Percentiles rank a stretch among this genome's conserved stretches.
Evolutionary conservation across 441 rosid genomes (phyloP).

Genomic region (Francoa sonchifolia): DNA sequence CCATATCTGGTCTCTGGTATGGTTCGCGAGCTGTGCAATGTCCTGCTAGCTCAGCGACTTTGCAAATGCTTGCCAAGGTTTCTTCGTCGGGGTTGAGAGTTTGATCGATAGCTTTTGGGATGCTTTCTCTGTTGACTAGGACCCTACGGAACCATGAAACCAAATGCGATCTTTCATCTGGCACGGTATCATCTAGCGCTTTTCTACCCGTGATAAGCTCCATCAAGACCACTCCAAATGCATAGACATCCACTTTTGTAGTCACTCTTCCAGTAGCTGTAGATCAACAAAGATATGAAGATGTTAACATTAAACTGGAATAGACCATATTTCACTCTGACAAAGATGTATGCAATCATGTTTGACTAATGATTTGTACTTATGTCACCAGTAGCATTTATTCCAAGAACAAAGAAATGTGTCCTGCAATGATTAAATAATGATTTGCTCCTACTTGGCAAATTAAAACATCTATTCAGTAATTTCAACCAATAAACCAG

Average conservation of each 20-base stretch:
- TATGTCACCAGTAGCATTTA: no score
- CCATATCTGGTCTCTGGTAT: slow-evolving; percentile 85
- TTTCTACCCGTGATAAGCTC: slow-evolving; percentile 64
- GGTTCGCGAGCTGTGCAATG: slow-evolving; percentile 87
- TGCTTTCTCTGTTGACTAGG: slow-evolving; percentile 36
- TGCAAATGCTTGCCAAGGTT: slow-evolving; percentile 52
- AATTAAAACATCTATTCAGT: no score
- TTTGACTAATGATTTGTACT: no score
- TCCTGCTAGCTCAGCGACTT: slow-evolving; percentile 76
- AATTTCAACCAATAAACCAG: no score
- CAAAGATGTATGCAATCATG: slow-evolving; percentile 9
- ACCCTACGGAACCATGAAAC: slow-evolving; percentile 60
- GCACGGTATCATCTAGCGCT: slow-evolving; percentile 49
- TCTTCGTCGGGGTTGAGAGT: slow-evolving; percentile 46
- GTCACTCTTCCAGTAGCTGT: slow-evolving; percentile 79
- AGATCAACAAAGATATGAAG: slow-evolving; percentile 13
- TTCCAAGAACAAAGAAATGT: no score
- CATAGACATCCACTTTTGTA: slow-evolving; percentile 64
- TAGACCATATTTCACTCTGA: slow-evolving; percentile 10
- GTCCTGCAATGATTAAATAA: no score
- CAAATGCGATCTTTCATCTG: slow-evolving; percentile 61
- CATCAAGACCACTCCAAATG: slow-evolving; percentile 70
- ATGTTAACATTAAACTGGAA: no score
- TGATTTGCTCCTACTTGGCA: no score
- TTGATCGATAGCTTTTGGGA: slow-evolving; percentile 51